A percentile compares a stretch with the other conserved stretches of the same genome.
Conservation (phyloP, 169 alveolate species). For the Perkinsus marinus region DNA sequence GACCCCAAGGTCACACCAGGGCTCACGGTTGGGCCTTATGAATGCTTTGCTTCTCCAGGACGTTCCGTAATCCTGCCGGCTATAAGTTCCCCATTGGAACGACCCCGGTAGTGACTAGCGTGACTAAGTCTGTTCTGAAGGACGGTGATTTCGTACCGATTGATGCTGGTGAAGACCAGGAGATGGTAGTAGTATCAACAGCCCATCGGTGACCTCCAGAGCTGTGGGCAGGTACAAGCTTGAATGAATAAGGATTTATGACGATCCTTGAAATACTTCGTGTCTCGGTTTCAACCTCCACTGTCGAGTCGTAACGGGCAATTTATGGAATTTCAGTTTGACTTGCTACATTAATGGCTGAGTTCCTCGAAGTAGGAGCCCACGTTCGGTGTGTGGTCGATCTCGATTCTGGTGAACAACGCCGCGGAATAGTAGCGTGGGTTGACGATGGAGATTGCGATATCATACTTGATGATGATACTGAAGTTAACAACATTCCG, state of each 20-base stretch:
- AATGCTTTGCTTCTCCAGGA: neutral
- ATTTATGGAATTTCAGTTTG: neutral
- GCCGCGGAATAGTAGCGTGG: neutral
- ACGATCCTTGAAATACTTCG: neutral
- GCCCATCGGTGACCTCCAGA: neutral
- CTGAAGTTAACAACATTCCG: neutral
- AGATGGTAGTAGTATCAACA: neutral
- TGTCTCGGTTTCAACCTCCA: neutral
- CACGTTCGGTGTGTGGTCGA: neutral
- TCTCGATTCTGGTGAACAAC: neutral
- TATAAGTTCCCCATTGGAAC: neutral
- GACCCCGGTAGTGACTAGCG: neutral
- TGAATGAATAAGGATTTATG: neutral
- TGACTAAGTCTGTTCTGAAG: neutral
- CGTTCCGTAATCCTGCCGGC: neutral
- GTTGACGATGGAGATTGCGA: neutral
- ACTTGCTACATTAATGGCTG: neutral
- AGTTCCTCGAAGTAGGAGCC: neutral
- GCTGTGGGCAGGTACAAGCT: neutral
- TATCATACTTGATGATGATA: neutral
- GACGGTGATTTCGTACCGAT: neutral
- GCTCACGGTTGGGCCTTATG: neutral
- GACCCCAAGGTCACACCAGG: neutral
- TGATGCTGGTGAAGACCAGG: neutral
- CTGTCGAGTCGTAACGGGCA: neutral